Evolutionary conservation across 257 asterid genomes (phyloP).

Genomic region (Fraxinus cuspidata): DNA sequence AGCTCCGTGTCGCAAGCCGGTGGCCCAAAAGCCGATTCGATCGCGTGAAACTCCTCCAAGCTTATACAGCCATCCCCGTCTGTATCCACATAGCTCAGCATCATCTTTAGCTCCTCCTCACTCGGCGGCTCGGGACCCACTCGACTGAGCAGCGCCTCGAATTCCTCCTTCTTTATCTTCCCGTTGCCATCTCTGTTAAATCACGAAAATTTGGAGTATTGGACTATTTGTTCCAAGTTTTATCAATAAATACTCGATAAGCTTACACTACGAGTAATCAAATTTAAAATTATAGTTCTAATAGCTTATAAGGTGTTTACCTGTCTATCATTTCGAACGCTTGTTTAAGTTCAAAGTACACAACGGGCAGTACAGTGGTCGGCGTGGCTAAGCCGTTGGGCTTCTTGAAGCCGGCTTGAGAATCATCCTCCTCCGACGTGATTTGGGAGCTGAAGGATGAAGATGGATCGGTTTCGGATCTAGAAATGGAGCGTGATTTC

Average conservation of each 20-base stretch:
- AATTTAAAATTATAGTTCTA: no score
- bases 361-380: not conserved
- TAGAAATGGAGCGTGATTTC: slow-evolving; percentile 25
- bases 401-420: not conserved
- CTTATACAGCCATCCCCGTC: slow-evolving; percentile 33
- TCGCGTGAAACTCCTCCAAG: slow-evolving; percentile 28
- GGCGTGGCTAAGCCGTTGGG: not conserved
- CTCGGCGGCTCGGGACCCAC: slow-evolving; percentile 24
- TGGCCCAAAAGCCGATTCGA: slow-evolving; percentile 22
- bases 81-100: slow-evolving; percentile 20
- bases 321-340: slow-evolving; percentile 10
- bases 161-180: slow-evolving; percentile 23
- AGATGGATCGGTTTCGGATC: slow-evolving; percentile 29
- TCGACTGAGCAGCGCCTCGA: slow-evolving; percentile 22
- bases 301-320: no score
- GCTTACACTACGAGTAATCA: no score
- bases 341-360: not conserved
- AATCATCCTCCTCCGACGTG: slow-evolving; percentile 8
- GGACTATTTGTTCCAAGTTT: no score
- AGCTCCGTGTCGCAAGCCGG: slow-evolving; percentile 26
- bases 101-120: slow-evolving; percentile 19
- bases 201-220: no score
- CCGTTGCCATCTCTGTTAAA: slow-evolving; percentile 25
- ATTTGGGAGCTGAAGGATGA: slow-evolving; percentile 34
- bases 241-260: no score